Evolutionary conservation across 2,329 filamentous ascomycete genomes (phyloP), one percentile per base, ranked within the genome.

Genomic region (Polytolypa hystricis): DNA sequence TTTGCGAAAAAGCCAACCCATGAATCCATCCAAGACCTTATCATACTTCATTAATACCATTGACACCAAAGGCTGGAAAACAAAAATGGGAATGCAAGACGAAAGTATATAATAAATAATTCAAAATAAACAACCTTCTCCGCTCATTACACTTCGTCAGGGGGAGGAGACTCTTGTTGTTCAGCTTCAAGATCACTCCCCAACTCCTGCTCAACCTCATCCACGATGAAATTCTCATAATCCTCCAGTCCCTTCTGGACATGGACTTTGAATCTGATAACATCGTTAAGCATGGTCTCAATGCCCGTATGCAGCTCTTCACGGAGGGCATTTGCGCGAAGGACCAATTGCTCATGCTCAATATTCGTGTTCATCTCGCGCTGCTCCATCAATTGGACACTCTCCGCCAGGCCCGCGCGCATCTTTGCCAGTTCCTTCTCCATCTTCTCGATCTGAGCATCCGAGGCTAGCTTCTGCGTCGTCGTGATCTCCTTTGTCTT

Each of bases 181-280:
- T 27, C 30, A 27, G 4, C 30, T 28, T 33, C 21, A 21, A 20
- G n/a, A 9, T 38, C 30, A 11, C 70, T 74, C n/a, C 77, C 76
- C 15, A 86, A 65, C 61, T 87, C 82, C 54, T 79, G 76, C 64
- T 93, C 84, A n/a, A 95, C 78, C 64, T 96, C 89, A 47, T 93
- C 84, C 2, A 84, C 80, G 5, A 95, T 85, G 55, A 95, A 94
- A 38, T 79, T 78, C 62, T 98, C 91, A 58, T 94, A 96, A 53
- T 91, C 84, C 56, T 95, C 89, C 37, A 98, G 67, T 41, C 78
- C 81, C 64, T 86, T 87, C 60, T 98, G 91, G 35, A 98, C 71
- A 54, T 96, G 87, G 46, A 98, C 84, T 66, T 98, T 98, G 74
- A 98, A 96, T 54, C 93, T 87, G 66, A 96, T 93, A 43, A 95